Conservation (phyloP, 139 green algal species). For the Picochlorum sp. region DNA sequence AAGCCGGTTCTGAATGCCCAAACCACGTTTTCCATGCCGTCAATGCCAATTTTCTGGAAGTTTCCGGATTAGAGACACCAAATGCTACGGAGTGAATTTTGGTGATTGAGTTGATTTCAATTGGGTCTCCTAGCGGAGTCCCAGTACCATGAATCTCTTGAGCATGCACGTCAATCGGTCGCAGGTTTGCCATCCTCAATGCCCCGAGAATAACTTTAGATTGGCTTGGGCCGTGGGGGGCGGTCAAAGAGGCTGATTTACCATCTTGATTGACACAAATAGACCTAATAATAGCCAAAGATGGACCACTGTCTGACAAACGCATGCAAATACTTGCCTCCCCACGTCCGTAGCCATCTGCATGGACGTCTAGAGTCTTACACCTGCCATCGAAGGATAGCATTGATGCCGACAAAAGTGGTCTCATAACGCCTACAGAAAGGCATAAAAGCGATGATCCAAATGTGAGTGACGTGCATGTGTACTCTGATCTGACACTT, state of each 20-base stretch:
- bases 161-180: background rate
- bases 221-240: conserved; percentile 78
- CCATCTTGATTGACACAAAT: conserved; percentile 81
- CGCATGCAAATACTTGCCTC: conserved; percentile 51
- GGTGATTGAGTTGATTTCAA: conserved; percentile 54
- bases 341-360: conserved; percentile 67
- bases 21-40: conserved; percentile 52
- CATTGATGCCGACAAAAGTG: conserved; percentile 51
- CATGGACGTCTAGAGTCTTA: conserved; percentile 64
- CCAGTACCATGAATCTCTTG: conserved; percentile 72
- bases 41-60: too few relatives aligned
- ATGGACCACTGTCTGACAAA: background rate
- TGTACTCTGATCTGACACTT: conserved; percentile 10
- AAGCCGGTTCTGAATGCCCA: conserved; percentile 67
- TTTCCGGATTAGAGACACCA: too few relatives aligned
- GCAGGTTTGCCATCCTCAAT: conserved; percentile 11
- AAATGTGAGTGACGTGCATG: conserved; percentile 5
- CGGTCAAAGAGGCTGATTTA: conserved; percentile 70
- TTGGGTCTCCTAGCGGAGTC: conserved; percentile 70
- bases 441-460: conserved; percentile 43
- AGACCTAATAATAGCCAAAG: conserved; percentile 31
- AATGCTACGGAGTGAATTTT: conserved; percentile 4
- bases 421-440: conserved; percentile 32
- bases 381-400: conserved; percentile 59
- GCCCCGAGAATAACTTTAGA: conserved; percentile 57